These are phyloP conservation scores for Debaryomyces udenii DNA, from an alignment of 1,139 yeast genomes.

Conservation along the genomic window DNA sequence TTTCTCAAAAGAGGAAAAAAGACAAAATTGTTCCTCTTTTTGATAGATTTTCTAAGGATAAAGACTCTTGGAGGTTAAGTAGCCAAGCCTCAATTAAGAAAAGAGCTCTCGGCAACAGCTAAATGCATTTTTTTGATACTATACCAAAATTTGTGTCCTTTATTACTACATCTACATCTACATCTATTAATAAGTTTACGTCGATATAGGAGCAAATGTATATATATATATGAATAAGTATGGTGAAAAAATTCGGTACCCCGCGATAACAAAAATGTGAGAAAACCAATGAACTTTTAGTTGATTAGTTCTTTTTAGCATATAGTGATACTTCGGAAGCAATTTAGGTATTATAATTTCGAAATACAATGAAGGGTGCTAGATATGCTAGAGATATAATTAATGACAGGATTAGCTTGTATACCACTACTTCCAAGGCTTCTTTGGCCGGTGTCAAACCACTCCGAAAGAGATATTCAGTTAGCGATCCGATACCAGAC, in stretches of 20 bases:
- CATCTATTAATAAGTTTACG: too few relatives aligned
- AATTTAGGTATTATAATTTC: too few relatives aligned
- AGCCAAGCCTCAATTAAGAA: conserved; percentile 38
- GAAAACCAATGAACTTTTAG: neutral
- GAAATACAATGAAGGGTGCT: conserved; percentile 22
- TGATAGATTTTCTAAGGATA: conserved; percentile 55
- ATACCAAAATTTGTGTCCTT: too few relatives aligned
- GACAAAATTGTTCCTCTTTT: conserved; percentile 65
- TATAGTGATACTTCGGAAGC: neutral
- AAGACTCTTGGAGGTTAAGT: conserved; percentile 47
- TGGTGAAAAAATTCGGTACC: too few relatives aligned
- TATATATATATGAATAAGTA: too few relatives aligned
- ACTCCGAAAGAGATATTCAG: conserved; percentile 24
- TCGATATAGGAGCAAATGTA: too few relatives aligned
- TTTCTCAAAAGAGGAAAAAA: conserved; percentile 39
- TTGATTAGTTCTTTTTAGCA: neutral
- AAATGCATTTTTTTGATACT: too few relatives aligned
- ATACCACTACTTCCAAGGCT: conserved; percentile 29
- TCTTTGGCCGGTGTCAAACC: conserved; percentile 33
- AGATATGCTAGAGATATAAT: conserved; percentile 21
- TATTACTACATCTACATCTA: too few relatives aligned
- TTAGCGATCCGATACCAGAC: conserved; percentile 8
- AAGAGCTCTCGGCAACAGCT: conserved; percentile 29
- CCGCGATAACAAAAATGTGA: too few relatives aligned
- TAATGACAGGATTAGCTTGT: conserved; percentile 34